Base-by-base conservation (phyloP, 1,139 yeast species). In the Blastobotrys serpentis region DNA sequence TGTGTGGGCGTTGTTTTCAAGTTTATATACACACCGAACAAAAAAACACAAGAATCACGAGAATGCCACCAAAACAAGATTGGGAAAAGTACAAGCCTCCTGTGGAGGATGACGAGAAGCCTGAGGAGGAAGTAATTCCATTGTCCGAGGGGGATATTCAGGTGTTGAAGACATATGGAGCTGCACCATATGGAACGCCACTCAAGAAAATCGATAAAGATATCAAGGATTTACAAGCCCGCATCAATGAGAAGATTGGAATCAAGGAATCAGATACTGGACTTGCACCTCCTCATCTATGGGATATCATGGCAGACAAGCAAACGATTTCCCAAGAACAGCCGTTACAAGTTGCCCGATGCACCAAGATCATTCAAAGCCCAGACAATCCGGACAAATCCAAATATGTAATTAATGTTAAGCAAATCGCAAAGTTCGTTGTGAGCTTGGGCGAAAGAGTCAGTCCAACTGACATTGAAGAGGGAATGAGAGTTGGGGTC, bases 401-500 rank as follows among this genome's bases (percentile, higher is more conserved):
- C 44, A 88, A 92, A 68, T 94, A 92, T 68, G 96, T 94, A 53
- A 94, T 92, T 66, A 94, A 94, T 69, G 85, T 92, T 66, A 94
- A 92, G 70, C 99, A 94, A 68, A 90, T 92, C 62, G 99, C 99
- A 58, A 92, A 92, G 70, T 92, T 92, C 67, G 97, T 92, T 49
- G 98, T 92, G 46, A 95, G 94, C 5, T 76, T 92, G 54, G 99
- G 98, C 42, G 98, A 94, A 66, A 79, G 96, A 56, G 97, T 94
- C 13, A 86, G 96, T 25, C 98, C 98, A 32, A 92, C 98, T 1
- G 99, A 92, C 77, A 90, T 92, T 53, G 98, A 92, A 71, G 98
- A 94, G 71, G 98, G 98, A 44, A 94, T 92, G 98, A 80, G 98
- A 67, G 98, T 92, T 42, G 99, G 98, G 63, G 98, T 92, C 52